Evolutionary conservation across 148 eudicot genomes (phyloP).

Genomic region (Gaultheria prostrata): DNA sequence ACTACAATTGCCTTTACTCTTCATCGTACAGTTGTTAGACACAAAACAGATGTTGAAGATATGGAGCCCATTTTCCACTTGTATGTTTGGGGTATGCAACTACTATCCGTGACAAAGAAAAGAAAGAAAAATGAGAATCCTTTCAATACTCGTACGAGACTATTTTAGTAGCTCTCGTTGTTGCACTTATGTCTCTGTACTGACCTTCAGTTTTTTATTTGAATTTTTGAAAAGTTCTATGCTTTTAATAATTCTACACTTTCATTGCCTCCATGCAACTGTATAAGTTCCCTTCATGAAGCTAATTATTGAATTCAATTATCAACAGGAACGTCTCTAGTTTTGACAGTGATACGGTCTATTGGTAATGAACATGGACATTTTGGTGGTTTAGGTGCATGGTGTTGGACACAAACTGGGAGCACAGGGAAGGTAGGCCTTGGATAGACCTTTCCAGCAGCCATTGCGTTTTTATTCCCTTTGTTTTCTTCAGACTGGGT

Average conservation of each 20-base stretch:
- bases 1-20: conserved; percentile 95
- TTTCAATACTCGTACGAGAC: neutral
- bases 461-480: neutral
- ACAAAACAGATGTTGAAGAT: conserved; percentile 96
- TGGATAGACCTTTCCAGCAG: neutral
- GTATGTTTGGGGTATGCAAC: conserved; percentile 90
- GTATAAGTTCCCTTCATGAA: neutral
- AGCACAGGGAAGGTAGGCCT: conserved; percentile 78
- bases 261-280: neutral
- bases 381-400: conserved; percentile 66
- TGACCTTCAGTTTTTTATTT: neutral
- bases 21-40: conserved; percentile 95
- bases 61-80: conserved; percentile 94
- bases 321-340: conserved; percentile 76
- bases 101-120: neutral
- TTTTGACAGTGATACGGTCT: conserved; percentile 87
- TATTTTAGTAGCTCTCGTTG: neutral
- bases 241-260: neutral
- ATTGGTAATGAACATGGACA: conserved; percentile 84
- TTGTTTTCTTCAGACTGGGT: neutral
- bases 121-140: neutral
- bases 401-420: conserved; percentile 97
- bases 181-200: conserved; percentile 7
- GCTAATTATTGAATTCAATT: conserved; percentile 13
- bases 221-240: neutral